Evolutionary conservation across 805 yeast species (phyloP), one percentile per base, ranked within the genome.

Genomic region (Zygoascus ofunaensis): DNA sequence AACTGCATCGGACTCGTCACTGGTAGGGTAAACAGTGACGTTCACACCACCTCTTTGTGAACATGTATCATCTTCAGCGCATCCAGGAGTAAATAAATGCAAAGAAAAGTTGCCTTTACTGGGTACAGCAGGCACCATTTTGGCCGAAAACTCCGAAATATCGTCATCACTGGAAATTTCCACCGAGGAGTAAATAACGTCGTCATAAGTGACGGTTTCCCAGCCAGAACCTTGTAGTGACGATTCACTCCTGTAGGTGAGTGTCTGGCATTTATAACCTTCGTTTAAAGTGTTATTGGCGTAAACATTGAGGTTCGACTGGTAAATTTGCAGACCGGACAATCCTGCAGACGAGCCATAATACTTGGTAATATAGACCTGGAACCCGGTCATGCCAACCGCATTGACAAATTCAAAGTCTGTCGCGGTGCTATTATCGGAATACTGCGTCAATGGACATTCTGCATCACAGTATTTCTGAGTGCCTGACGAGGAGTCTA

Each of bases 1-100:
- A 3, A 63, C 63, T 14, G 66, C 55, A 0, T 57, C 52, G 0
- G 59, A 55, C 19, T 73, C 75, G 26, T 72, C 67, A 3, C 19
- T 19, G 7, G 70, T 71, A 33, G 74, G 73, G 49, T 62, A 66
- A 1, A 89, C 67, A 0, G 94, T 73, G 0, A 81, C 95, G 54
- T 85, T 85, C 3, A 85, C 90, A 21, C 76, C 72, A 8, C 94
- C 90, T 58, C 98, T 73, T 18, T 65, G 47, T 19, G 59, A 52
- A 63, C 98, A 92, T 0, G 92, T 72, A 41, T 66, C 62, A 58
- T 84, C 95, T 3, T 54, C 59, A 1, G 60, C 43, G 65, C 98
- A 92, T 0, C 97, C 97, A 0, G 96, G 96, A 0, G 98, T 92
- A 54, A 76, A 81, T 41, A 89, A 54, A 42, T 76, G 66, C 20